phyloP scores from a whole-genome alignment of 208 protist genomes.

The Naegleria lovaniensis region DNA sequence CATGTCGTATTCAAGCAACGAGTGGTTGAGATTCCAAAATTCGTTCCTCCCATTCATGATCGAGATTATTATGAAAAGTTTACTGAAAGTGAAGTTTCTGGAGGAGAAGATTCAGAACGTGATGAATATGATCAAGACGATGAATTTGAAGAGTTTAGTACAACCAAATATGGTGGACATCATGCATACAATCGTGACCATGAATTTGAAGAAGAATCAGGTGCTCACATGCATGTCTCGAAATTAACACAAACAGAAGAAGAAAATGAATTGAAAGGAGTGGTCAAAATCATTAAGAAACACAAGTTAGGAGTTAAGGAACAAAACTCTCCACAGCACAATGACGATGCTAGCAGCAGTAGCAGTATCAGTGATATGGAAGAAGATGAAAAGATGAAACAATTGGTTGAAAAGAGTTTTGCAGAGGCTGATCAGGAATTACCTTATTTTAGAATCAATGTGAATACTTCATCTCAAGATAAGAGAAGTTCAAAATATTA shows the following conservation, averaged over 20 bases:
- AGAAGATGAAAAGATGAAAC: slow-evolving; percentile 8
- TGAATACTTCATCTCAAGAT: background rate
- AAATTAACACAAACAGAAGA: background rate
- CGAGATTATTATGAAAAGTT: background rate
- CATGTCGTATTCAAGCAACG: background rate
- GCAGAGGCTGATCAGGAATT: background rate
- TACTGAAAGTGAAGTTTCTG: slow-evolving; percentile 6
- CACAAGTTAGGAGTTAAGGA: too few species aligned
- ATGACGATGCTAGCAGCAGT: background rate
- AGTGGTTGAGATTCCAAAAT: background rate
- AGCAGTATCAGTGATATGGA: background rate
- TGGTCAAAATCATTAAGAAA: too few species aligned
- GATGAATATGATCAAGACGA: background rate
- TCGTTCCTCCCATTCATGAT: background rate
- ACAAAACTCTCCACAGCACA: background rate
- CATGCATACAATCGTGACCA: background rate
- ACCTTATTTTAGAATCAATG: background rate
- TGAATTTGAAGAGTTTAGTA: background rate
- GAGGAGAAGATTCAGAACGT: background rate
- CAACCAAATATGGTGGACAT: background rate
- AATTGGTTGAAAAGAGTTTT: background rate
- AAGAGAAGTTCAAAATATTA: background rate
- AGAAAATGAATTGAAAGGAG: too few species aligned
- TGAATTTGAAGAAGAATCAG: background rate
- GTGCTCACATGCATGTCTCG: background rate